Conservation (phyloP, 2,329 filamentous ascomycete species). For the Didymella glomerata region DNA sequence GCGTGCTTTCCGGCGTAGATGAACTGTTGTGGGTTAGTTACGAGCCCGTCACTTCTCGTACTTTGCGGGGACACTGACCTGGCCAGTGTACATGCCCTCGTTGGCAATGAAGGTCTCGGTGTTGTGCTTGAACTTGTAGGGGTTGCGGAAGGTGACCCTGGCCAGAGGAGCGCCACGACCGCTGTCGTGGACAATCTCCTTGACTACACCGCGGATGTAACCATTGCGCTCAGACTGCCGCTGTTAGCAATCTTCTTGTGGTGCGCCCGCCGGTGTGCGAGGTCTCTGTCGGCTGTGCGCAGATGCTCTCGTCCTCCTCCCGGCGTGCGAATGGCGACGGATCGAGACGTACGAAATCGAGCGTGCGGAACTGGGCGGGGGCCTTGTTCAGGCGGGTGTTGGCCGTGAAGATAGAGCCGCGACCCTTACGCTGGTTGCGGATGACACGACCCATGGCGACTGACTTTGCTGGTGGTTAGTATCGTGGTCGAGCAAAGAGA, state of each 20-base stretch:
- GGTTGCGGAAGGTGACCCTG: slow-evolving; percentile 95
- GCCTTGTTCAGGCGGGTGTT: slow-evolving; percentile 82
- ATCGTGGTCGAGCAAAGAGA: slow-evolving; percentile 21
- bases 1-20: slow-evolving; percentile 99
- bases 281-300: neutral
- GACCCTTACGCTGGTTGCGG: slow-evolving; percentile 75
- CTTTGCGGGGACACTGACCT: slow-evolving; percentile 56
- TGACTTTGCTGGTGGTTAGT: slow-evolving; percentile 37
- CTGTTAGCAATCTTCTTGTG: slow-evolving; percentile 46
- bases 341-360: slow-evolving; percentile 74
- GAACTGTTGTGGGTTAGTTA: slow-evolving; percentile 63
- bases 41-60: slow-evolving; percentile 17
- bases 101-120: slow-evolving; percentile 99
- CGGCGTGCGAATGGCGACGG: slow-evolving; percentile 1
- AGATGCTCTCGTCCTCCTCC: neutral
- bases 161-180: slow-evolving; percentile 93
- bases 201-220: slow-evolving; percentile 96
- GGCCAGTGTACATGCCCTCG: slow-evolving; percentile 99
- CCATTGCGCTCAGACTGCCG: slow-evolving; percentile 83
- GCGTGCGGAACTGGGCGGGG: slow-evolving; percentile 92
- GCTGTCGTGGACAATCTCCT: slow-evolving; percentile 99
- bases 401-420: slow-evolving; percentile 79
- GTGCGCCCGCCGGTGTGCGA: neutral
- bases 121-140: slow-evolving; percentile 97
- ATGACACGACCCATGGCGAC: slow-evolving; percentile 71